These are phyloP conservation scores for Zygotorulaspora florentina DNA, from an alignment of 805 yeast species.

Conservation along the genomic window DNA sequence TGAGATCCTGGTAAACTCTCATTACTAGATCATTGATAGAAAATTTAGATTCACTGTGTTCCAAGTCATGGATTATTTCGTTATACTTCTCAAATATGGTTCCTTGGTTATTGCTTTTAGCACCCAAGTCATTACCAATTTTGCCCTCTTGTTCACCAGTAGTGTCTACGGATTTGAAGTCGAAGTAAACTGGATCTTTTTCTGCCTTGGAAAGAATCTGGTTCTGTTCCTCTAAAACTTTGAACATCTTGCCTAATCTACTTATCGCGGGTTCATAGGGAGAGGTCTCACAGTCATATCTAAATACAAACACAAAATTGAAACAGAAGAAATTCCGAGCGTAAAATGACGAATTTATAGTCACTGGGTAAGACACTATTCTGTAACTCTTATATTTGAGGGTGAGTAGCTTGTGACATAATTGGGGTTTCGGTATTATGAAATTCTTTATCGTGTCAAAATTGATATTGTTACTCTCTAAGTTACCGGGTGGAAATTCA, in stretches of 20 bases:
- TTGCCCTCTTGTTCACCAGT: conserved; percentile 12
- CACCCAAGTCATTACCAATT: conserved; percentile 9
- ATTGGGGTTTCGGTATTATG: conserved; percentile 87
- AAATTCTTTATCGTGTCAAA: conserved; percentile 87
- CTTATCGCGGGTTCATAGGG: conserved; percentile 84
- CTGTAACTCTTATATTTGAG: conserved; percentile 65
- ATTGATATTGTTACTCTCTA: conserved; percentile 45
- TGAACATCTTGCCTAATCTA: conserved; percentile 82
- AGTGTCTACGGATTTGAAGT: conserved; percentile 20
- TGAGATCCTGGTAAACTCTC: conserved; percentile 90
- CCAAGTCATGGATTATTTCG: conserved; percentile 29
- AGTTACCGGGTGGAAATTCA: conserved; percentile 76
- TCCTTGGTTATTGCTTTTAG: conserved; percentile 8
- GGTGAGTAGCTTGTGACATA: conserved; percentile 78
- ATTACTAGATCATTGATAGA: conserved; percentile 74
- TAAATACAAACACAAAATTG: conserved; percentile 89
- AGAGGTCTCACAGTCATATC: conserved; percentile 71
- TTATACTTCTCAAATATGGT: conserved; percentile 22
- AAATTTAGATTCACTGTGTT: conserved; percentile 29
- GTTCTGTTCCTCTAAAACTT: conserved; percentile 85
- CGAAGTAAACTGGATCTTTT: conserved; percentile 39
- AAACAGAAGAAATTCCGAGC: conserved; percentile 90
- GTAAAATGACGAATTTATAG: conserved; percentile 66
- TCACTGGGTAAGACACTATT: conserved; percentile 85
- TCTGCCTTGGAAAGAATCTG: conserved; percentile 61